Percentiles rank a stretch among this genome's conserved stretches.
Conservation (phyloP, 352 stramenopile genomes). For the Phytophthora brassicae region DNA sequence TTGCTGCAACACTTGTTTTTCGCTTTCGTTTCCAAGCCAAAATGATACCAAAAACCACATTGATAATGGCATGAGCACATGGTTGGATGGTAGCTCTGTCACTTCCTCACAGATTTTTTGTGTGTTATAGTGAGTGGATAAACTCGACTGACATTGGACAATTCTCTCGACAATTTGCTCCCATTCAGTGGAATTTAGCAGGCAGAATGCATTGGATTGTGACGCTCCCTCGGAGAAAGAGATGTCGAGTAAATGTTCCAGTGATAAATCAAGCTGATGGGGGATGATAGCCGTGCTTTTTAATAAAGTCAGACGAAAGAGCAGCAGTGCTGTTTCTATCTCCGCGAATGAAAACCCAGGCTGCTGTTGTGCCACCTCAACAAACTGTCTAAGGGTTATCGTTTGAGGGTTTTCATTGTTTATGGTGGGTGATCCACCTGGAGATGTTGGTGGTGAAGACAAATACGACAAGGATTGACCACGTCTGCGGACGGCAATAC, state of each 20-base stretch:
- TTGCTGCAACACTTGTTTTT: background rate
- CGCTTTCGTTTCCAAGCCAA: background rate
- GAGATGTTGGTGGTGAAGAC: slow-evolving; percentile 15
- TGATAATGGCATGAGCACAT: slow-evolving; percentile 11
- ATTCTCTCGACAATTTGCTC: background rate
- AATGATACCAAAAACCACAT: slow-evolving; percentile 13
- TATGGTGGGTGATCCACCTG: background rate
- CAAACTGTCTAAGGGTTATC: slow-evolving; percentile 29
- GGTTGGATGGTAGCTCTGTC: slow-evolving; percentile 7
- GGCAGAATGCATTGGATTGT: slow-evolving; percentile 13
- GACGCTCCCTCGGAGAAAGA: background rate
- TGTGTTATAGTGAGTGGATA: background rate
- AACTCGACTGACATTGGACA: background rate
- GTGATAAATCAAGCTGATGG: background rate
- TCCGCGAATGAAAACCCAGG: slow-evolving; percentile 14
- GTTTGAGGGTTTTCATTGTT: background rate
- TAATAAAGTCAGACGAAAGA: slow-evolving; percentile 24
- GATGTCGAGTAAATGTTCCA: background rate
- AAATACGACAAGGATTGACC: slow-evolving; percentile 1
- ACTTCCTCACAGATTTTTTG: slow-evolving; percentile 10
- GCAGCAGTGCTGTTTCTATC: slow-evolving; percentile 27
- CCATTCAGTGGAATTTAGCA: slow-evolving; percentile 13
- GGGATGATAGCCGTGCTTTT: background rate
- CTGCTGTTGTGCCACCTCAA: slow-evolving; percentile 20
- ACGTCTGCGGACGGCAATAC: no score